These are phyloP conservation scores for Phytopythium montanum DNA, from an alignment of 352 stramenopile species.

Conservation along the genomic window DNA sequence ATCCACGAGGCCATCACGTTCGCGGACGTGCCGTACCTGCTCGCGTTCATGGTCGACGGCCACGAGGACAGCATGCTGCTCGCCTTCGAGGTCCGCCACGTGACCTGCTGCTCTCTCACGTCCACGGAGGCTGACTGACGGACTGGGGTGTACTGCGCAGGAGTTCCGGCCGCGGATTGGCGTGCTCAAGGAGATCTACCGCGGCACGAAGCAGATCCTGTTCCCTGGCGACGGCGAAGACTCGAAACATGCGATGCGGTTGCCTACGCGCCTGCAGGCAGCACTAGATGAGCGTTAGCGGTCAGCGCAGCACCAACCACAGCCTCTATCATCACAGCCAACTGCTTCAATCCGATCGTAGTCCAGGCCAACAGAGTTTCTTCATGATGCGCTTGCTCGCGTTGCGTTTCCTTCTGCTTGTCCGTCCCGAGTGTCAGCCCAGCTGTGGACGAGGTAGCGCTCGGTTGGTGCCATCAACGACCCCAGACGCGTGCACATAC, in stretches of 20 bases:
- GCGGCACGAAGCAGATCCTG: slow-evolving; percentile 45
- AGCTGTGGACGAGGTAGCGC: neutral
- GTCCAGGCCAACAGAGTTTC: neutral
- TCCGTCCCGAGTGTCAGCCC: neutral
- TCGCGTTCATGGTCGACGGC: slow-evolving; percentile 74
- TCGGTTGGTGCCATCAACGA: neutral
- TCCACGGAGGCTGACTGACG: neutral
- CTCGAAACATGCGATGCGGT: slow-evolving; percentile 25
- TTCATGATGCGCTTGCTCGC: neutral
- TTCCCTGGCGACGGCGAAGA: slow-evolving; percentile 29
- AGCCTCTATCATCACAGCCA: neutral
- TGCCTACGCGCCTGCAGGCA: slow-evolving; percentile 24
- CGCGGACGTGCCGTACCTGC: slow-evolving; percentile 72
- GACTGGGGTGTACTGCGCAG: slow-evolving; percentile 19
- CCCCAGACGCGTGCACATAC: neutral
- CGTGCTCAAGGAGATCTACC: slow-evolving; percentile 70
- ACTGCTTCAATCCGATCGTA: neutral
- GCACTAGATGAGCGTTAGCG: neutral
- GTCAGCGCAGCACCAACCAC: neutral
- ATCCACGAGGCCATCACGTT: slow-evolving; percentile 85
- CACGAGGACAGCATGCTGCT: slow-evolving; percentile 59
- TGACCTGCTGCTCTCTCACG: neutral
- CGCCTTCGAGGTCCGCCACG: slow-evolving; percentile 61
- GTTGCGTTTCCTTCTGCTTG: neutral
- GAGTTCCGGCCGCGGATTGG: slow-evolving; percentile 62